Base-by-base conservation (phyloP, 1,139 yeast genomes). In the Pneumocystis oryctolagi region DNA sequence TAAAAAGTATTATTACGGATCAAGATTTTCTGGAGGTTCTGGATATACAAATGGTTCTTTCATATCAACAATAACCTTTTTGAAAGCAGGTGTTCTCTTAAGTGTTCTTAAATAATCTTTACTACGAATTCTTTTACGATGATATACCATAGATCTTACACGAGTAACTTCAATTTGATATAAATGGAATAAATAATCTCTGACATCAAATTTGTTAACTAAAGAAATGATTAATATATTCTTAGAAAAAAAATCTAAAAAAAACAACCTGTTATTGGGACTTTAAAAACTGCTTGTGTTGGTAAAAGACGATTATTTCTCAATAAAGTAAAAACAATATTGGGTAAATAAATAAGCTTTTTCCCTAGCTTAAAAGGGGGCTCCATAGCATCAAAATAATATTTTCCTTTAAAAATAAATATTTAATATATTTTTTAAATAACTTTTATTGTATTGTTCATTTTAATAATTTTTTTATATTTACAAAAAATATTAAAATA, bases 61-160 rank as follows among this genome's bases (percentile, higher is more conserved):
- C 70, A 69, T 68, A 25, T 69, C 71, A 40, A 69, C 69, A n/a
- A 67, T 69, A 66, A 69, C 70, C n/a, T 65, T 67, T 60, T 68
- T 68, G 12, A 25, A 47, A 6, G 55, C 16, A 1, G 55, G n/a
- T 12, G 55, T 47, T 12, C 55, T 47, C 31, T 47, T 20, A 25
- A 47, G 28, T 28, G 30, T 47, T 8, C 31, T 47, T 47, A 28
- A 25, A 47, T 47, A 47, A 25, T 47, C 31, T 59, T 59, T 35
- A 35, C 61, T 59, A 5, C 59, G 55, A 20, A 30, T 35, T 39
- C 59, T 58, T n/a, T 31, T 53, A 31, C 53, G 31, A 61, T 60
- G 65, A 42, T 58, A 64, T 35, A 62, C 65, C 65, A 58, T 66
- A 61, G 62, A 62, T 53, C 58, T 66, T 59, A 67, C 67, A 25